Evolutionary conservation across 805 yeast genomes (phyloP).

Genomic region (Aciculoconidium aculeatum): DNA sequence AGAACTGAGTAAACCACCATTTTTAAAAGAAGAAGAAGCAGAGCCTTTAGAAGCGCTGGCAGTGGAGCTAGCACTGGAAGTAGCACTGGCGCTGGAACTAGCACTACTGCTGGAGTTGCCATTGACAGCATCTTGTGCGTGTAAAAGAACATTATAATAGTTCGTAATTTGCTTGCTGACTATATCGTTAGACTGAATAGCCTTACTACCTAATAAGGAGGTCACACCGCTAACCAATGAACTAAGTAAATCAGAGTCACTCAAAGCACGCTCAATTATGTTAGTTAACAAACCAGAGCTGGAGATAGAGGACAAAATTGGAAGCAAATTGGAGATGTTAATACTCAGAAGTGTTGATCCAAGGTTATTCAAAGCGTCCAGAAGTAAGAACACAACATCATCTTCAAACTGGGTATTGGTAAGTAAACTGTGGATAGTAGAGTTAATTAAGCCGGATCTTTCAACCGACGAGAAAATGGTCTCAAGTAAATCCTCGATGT

Average conservation of each 20-base stretch:
- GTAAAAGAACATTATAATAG: too few species aligned
- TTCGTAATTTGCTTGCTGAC: too few species aligned
- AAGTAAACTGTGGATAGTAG: conserved; percentile 18
- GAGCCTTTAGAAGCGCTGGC: conserved; percentile 2
- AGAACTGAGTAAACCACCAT: too few species aligned
- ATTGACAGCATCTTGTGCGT: too few species aligned
- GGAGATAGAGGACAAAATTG: conserved; percentile 4
- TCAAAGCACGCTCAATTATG: too few species aligned
- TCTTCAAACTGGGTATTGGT: conserved; percentile 20
- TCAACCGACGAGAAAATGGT: conserved; percentile 24
- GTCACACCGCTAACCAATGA: too few species aligned
- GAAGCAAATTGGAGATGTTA: conserved; percentile 11
- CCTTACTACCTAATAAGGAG: too few species aligned
- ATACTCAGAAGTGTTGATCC: conserved; percentile 8
- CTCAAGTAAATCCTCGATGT: conserved; percentile 23
- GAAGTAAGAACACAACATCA: conserved; percentile 16
- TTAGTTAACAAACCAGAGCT: conserved; percentile 3
- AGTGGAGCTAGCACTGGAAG: not conserved
- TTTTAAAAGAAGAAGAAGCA: too few species aligned
- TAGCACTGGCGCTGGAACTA: conserved; percentile 1
- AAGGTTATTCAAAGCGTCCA: conserved; percentile 18
- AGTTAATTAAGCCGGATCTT: conserved; percentile 21
- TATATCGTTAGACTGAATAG: too few species aligned
- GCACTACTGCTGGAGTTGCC: too few species aligned
- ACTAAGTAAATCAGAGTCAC: too few species aligned